A percentile compares a stretch with the other conserved stretches of the same genome.
These are phyloP conservation scores for Syzygium aqueum DNA, from an alignment of 345 rosid genomes.

Conservation along the genomic window DNA sequence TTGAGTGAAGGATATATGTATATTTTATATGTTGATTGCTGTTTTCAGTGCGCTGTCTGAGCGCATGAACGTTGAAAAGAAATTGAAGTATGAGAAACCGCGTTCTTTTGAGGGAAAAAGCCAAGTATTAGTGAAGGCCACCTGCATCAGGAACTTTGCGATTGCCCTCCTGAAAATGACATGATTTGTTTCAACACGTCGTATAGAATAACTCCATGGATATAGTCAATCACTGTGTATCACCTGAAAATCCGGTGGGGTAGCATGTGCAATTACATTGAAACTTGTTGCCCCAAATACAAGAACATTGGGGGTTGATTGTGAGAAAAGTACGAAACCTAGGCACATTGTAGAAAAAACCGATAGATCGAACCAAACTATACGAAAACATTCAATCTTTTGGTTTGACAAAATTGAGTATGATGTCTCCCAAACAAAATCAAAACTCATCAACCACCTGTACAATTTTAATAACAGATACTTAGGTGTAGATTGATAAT, in stretches of 20 bases:
- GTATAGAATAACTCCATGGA: not conserved
- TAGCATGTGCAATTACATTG: not conserved
- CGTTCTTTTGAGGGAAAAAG: not conserved
- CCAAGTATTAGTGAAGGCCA: not conserved
- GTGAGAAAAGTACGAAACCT: not conserved
- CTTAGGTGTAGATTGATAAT: too few relatives aligned
- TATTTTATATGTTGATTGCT: not conserved
- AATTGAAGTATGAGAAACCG: not conserved
- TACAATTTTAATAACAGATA: not conserved
- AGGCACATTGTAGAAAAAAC: not conserved
- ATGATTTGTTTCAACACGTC: not conserved
- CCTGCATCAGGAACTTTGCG: not conserved
- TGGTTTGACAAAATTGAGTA: not conserved
- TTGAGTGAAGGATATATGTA: not conserved
- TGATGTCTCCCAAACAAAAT: not conserved
- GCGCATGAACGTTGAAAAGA: conserved; percentile 17
- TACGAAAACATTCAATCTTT: not conserved
- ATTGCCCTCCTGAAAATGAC: not conserved
- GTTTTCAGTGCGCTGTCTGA: not conserved
- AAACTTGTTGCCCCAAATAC: not conserved
- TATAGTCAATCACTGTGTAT: not conserved
- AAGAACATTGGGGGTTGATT: not conserved
- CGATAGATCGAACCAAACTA: not conserved
- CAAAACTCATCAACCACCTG: not conserved
- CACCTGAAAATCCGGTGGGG: not conserved